Evolutionary conservation across 225 moss, liverwort and hornwort genomes (phyloP).

Genomic region (Marchantia paleacea): DNA sequence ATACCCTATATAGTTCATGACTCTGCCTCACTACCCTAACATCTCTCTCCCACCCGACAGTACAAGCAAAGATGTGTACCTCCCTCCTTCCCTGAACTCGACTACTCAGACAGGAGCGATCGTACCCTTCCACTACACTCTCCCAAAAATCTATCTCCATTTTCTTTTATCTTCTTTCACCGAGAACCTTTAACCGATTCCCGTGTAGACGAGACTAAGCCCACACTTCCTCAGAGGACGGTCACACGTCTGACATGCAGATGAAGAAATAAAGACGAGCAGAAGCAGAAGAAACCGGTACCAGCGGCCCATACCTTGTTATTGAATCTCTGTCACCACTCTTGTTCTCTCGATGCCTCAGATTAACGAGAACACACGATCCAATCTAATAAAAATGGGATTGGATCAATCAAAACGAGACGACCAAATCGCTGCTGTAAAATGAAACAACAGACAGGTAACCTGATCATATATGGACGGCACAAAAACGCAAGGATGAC

Average conservation of each 20-base stretch:
- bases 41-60: conserved; percentile 6
- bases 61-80: conserved; percentile 13
- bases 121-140: conserved; percentile 16
- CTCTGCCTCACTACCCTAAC: conserved; percentile 10
- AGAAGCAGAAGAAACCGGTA: conserved; percentile 58
- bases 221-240: conserved; percentile 52
- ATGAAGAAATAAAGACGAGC: conserved; percentile 54
- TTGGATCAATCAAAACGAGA: conserved; percentile 1
- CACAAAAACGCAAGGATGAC: neutral
- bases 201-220: conserved; percentile 29
- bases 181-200: conserved; percentile 31
- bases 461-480: neutral
- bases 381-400: conserved; percentile 17
- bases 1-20: conserved; percentile 13
- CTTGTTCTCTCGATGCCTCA: conserved; percentile 31
- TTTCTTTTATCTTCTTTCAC: conserved; percentile 19
- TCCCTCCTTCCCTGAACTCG: neutral
- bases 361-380: conserved; percentile 15
- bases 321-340: conserved; percentile 44
- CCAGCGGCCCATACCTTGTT: conserved; percentile 89
- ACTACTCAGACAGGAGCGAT: conserved; percentile 10
- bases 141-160: conserved; percentile 22
- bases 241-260: conserved; percentile 51
- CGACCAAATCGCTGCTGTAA: conserved; percentile 6
- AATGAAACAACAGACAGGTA: neutral